Base-by-base conservation (phyloP, 495 filamentous ascomycete genomes). In the Podospora fimiseda region DNA sequence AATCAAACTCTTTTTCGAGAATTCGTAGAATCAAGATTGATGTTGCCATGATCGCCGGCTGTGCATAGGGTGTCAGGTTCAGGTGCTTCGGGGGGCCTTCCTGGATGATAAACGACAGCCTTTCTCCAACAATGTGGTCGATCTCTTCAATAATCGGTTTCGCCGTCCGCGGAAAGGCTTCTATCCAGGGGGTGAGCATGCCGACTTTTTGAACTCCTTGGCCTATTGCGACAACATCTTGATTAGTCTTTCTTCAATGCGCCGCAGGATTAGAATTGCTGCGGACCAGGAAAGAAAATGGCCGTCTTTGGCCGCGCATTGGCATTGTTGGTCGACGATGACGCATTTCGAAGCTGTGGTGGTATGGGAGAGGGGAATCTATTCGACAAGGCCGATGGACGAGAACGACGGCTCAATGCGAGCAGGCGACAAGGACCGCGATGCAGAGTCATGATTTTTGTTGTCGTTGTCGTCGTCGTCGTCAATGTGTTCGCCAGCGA, bases 41-140 rank as follows among this genome's bases (percentile, higher is more conserved):
- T 4, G 89, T 89, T 13, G 91, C 88, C 86, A 98, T 92, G 67
- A 97, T 93, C 43, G 93, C 92, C 0, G 93, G 93, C 68, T 98
- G 93, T 9, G 93, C 86, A 62, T 95, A 89, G 52, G 85, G 81
- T 11, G 93, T 96, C 44, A 80, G 78, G 36, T 88, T 92, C 52
- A 98, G 78, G 16, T 73, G 72, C 18, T 79, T 78, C 57, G 84
- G 85, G 0, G 93, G 87, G 0, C 93, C 92, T 1, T 88, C 71
- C 30, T 81, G 78, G 59, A 98, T 96, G 50, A 92, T 78, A n/a
- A 74, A 72, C 30, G 88, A 88, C 21, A 96, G 73, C 59, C 77
- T 72, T 56, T 84, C 79, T 41, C 83, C 75, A 54, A 96, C 74
- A 2, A 81, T 78, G 40, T 77, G 64, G 71, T 98, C 91, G 69